Evolutionary conservation across 2,329 filamentous ascomycete species (phyloP).

Genomic region (Penicillium aurantiogriseum): DNA sequence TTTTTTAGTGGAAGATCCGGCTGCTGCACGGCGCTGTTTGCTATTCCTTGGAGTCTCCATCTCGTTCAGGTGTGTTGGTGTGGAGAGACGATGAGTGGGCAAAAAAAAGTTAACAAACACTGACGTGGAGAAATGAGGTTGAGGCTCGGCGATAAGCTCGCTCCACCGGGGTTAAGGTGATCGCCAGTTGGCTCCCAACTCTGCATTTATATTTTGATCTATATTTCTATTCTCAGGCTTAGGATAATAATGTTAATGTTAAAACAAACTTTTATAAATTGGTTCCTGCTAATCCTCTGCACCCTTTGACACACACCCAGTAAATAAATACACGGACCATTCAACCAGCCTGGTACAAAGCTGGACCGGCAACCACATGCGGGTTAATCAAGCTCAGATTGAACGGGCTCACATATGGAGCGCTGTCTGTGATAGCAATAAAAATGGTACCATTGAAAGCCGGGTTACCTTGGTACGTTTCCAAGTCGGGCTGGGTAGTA

Average conservation of each 20-base stretch:
- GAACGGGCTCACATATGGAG: constrained; percentile 70
- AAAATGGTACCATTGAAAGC: constrained; percentile 78
- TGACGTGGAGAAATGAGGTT: constrained; percentile 11
- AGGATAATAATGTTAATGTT: neutral
- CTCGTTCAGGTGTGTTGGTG: neutral
- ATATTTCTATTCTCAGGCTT: neutral
- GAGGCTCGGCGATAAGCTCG: constrained; percentile 11
- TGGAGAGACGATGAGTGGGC: neutral
- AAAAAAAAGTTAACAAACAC: constrained; percentile 6
- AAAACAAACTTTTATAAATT: neutral
- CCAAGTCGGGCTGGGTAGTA: constrained; percentile 70
- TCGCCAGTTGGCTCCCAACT: neutral
- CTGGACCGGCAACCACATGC: constrained; percentile 68
- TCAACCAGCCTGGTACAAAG: constrained; percentile 76
- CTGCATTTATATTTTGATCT: neutral
- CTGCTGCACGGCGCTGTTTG: constrained; percentile 42
- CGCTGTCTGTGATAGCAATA: constrained; percentile 68
- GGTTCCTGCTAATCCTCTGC: neutral
- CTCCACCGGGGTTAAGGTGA: constrained; percentile 1
- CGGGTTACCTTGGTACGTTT: constrained; percentile 66
- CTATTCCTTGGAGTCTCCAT: constrained; percentile 39
- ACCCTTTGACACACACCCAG: neutral
- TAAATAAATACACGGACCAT: neutral
- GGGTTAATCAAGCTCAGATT: constrained; percentile 73
- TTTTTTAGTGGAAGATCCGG: constrained; percentile 20